These are phyloP conservation scores for Leccinellum rugosiceps DNA, from an alignment of 768 basidiomycete species.

Conservation along the genomic window DNA sequence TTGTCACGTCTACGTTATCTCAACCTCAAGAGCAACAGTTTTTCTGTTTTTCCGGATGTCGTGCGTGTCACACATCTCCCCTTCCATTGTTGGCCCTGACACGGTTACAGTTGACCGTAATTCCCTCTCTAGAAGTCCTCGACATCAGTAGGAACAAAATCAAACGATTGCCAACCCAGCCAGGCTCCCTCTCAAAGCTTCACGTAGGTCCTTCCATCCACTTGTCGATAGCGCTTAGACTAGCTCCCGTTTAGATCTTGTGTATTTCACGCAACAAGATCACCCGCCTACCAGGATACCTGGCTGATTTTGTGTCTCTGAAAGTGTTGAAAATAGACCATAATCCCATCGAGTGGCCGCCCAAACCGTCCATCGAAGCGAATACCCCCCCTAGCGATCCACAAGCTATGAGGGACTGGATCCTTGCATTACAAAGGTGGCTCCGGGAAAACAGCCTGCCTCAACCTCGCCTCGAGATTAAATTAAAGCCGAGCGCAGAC, in stretches of 20 bases:
- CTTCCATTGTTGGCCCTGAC: slow-evolving; percentile 10
- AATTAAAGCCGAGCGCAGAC: slow-evolving; percentile 43
- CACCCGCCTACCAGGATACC: slow-evolving; percentile 71
- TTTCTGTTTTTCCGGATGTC: slow-evolving; percentile 81
- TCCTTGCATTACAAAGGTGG: slow-evolving; percentile 71
- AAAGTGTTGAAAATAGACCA: slow-evolving; percentile 82
- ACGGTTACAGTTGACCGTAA: slow-evolving; percentile 62
- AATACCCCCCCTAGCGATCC: slow-evolving; percentile 41
- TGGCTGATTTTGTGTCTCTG: slow-evolving; percentile 68
- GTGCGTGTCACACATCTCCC: slow-evolving; percentile 46
- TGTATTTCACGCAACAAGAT: slow-evolving; percentile 86
- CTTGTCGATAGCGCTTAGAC: slow-evolving; percentile 1
- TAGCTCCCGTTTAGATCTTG: slow-evolving; percentile 57
- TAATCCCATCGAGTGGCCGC: slow-evolving; percentile 95
- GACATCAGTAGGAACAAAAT: slow-evolving; percentile 95
- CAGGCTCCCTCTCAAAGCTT: slow-evolving; percentile 76
- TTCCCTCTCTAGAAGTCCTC: slow-evolving; percentile 88
- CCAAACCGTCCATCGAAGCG: slow-evolving; percentile 50
- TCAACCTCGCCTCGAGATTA: slow-evolving; percentile 31
- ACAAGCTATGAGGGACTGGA: slow-evolving; percentile 67
- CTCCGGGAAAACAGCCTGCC: slow-evolving; percentile 49
- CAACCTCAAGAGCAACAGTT: slow-evolving; percentile 81
- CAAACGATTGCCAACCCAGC: slow-evolving; percentile 69
- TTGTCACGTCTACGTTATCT: slow-evolving; percentile 78
- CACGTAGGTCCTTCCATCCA: slow-evolving; percentile 44